These are phyloP conservation scores for Mycena capillaripes DNA, from an alignment of 768 basidiomycete species.

Conservation along the genomic window DNA sequence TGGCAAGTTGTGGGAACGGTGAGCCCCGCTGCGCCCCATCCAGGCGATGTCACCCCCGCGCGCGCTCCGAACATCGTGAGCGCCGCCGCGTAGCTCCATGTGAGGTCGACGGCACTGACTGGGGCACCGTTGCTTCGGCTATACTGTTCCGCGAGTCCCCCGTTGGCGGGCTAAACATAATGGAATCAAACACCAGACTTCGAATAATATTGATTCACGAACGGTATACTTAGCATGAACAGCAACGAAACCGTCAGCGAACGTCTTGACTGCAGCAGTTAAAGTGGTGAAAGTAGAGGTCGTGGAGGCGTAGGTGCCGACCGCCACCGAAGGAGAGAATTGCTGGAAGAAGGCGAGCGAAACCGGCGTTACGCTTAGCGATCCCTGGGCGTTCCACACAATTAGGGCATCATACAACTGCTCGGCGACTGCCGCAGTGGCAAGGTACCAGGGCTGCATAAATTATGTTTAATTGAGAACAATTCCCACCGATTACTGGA, in stretches of 20 bases:
- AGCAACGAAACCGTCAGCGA: conserved; percentile 77
- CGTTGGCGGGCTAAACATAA: conserved; percentile 57
- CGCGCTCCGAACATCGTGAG: conserved; percentile 71
- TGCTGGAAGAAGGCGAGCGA: conserved; percentile 82
- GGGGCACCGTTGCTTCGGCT: conserved; percentile 62
- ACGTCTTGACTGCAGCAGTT: conserved; percentile 61
- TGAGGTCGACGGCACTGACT: conserved; percentile 74
- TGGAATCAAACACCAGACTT: too few relatives aligned
- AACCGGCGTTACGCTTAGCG: conserved; percentile 65
- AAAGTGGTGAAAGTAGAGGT: conserved; percentile 65
- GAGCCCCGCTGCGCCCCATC: conserved; percentile 78
- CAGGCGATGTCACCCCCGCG: conserved; percentile 58
- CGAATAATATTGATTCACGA: not conserved
- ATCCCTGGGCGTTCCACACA: conserved; percentile 70
- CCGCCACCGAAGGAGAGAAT: conserved; percentile 61
- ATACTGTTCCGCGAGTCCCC: conserved; percentile 77
- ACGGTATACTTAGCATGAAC: conserved; percentile 70
- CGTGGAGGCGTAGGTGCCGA: conserved; percentile 65
- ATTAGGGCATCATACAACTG: conserved; percentile 81
- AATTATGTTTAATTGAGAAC: not conserved
- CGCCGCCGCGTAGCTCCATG: conserved; percentile 84
- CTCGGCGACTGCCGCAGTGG: conserved; percentile 79
- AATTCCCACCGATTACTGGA: conserved; percentile 14
- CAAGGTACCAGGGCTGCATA: conserved; percentile 81
- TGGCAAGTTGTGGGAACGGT: conserved; percentile 61